Percentiles rank a stretch among this genome's conserved stretches.
phyloP scores from a whole-genome alignment of 208 protist species.

The Strigomonas culicis region DNA sequence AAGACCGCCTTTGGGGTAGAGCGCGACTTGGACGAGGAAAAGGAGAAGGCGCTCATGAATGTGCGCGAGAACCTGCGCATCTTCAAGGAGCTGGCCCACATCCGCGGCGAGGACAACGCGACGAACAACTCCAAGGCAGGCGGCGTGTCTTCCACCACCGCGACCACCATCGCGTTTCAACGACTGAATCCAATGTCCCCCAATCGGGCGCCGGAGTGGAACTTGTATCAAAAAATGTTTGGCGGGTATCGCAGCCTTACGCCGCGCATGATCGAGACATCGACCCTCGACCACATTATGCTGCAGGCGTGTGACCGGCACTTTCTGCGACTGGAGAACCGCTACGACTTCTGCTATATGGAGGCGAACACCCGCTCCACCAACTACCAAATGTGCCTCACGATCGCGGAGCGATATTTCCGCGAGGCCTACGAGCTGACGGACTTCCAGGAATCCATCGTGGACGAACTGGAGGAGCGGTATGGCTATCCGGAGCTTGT shows the following conservation, averaged over 20 bases:
- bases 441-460: conserved; percentile 83
- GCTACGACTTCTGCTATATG: conserved; percentile 59
- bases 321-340: conserved; percentile 71
- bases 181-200: conserved; percentile 81
- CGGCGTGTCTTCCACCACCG: conserved; percentile 69
- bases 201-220: conserved; percentile 83
- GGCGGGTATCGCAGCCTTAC: conserved; percentile 69
- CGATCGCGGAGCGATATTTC: conserved; percentile 78
- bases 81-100: conserved; percentile 51
- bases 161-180: conserved; percentile 60
- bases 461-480: conserved; percentile 82
- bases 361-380: conserved; percentile 56
- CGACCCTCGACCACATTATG: conserved; percentile 82
- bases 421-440: conserved; percentile 72
- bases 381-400: conserved; percentile 60
- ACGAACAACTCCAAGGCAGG: conserved; percentile 37
- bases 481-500: conserved; percentile 87
- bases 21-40: neutral
- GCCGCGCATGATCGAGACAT: conserved; percentile 78
- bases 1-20: conserved; percentile 31
- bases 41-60: conserved; percentile 20
- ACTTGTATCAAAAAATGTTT: conserved; percentile 74
- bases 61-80: conserved; percentile 46
- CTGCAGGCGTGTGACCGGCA: conserved; percentile 69
- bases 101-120: conserved; percentile 23